Percentiles rank a stretch among this genome's conserved stretches.
Evolutionary conservation across 192 early-diverging fungal species (phyloP).

Genomic region (Backusella westeae): DNA sequence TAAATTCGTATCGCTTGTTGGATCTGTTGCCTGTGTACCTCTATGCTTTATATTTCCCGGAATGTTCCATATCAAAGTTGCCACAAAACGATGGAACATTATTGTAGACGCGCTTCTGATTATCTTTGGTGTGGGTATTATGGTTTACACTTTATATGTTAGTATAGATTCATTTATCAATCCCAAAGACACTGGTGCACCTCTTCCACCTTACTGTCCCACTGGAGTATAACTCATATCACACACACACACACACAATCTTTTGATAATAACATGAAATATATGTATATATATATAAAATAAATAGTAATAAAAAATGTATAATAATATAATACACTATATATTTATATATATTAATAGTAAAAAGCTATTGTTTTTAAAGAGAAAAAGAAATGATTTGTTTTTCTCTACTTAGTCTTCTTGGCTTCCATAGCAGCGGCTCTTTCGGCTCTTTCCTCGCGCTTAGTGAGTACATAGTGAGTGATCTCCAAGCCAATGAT

Average conservation of each 20-base stretch:
- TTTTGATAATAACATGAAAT: too few species aligned
- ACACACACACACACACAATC: too few species aligned
- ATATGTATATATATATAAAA: too few species aligned
- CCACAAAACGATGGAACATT: conserved; percentile 39
- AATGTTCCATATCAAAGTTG: conserved; percentile 72
- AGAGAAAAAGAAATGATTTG: neutral
- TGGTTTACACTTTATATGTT: conserved; percentile 77
- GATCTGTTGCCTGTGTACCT: conserved; percentile 71
- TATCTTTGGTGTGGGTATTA: conserved; percentile 61
- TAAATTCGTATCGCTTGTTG: conserved; percentile 84
- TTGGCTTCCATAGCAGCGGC: neutral
- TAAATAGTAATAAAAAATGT: neutral
- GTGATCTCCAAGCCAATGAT: conserved; percentile 34
- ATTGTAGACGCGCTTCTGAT: conserved; percentile 57
- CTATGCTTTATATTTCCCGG: conserved; percentile 83
- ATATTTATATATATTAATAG: neutral
- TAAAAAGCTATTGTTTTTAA: neutral
- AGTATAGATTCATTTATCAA: conserved; percentile 54
- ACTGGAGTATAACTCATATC: neutral
- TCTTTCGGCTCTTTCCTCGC: conserved; percentile 5
- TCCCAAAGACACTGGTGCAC: conserved; percentile 11
- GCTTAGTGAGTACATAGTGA: conserved; percentile 23
- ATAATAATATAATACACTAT: conserved; percentile 1
- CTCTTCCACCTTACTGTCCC: conserved; percentile 20
- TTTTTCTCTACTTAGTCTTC: neutral